These are phyloP conservation scores for Arbutus unedo DNA, from an alignment of 148 eudicot species.

Conservation along the genomic window DNA sequence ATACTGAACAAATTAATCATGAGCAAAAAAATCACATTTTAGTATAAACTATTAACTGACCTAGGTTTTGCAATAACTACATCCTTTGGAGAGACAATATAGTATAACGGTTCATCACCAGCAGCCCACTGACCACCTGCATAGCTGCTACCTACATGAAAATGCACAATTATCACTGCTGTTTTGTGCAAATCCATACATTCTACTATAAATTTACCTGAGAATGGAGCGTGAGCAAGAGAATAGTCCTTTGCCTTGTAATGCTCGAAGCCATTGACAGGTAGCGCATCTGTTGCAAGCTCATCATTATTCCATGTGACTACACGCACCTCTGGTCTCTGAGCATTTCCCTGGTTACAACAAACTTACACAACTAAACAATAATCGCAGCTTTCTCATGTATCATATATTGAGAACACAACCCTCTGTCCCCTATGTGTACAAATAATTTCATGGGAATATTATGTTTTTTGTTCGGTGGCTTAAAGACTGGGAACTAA, in stretches of 20 bases:
- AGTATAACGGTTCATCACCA: slow-evolving; percentile 95
- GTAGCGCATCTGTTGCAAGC: slow-evolving; percentile 93
- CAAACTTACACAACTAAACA: slow-evolving; percentile 15
- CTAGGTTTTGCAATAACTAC: slow-evolving; percentile 96
- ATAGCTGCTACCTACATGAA: slow-evolving; percentile 74
- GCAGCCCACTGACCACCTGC: slow-evolving; percentile 92
- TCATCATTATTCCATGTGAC: slow-evolving; percentile 97
- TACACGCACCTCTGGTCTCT: slow-evolving; percentile 94
- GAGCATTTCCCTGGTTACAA: slow-evolving; percentile 77
- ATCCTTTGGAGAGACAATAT: slow-evolving; percentile 95
- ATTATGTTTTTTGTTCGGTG: not conserved
- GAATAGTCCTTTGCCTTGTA: slow-evolving; percentile 93
- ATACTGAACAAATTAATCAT: not conserved
- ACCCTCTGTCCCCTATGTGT: not conserved
- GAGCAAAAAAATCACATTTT: not conserved
- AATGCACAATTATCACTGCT: slow-evolving; percentile 17
- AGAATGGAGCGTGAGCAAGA: slow-evolving; percentile 86
- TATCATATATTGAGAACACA: not conserved
- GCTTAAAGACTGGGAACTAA: not conserved
- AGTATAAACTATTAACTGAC: slow-evolving; percentile 31
- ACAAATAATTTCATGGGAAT: not conserved
- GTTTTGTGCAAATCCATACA: slow-evolving; percentile 11
- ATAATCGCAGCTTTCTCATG: not conserved
- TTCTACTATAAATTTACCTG: slow-evolving; percentile 46
- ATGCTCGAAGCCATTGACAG: slow-evolving; percentile 95